A percentile compares a stretch with the other conserved stretches of the same genome.
Conservation (phyloP, 2,329 filamentous ascomycete species). For the Colletotrichum caudatum region DNA sequence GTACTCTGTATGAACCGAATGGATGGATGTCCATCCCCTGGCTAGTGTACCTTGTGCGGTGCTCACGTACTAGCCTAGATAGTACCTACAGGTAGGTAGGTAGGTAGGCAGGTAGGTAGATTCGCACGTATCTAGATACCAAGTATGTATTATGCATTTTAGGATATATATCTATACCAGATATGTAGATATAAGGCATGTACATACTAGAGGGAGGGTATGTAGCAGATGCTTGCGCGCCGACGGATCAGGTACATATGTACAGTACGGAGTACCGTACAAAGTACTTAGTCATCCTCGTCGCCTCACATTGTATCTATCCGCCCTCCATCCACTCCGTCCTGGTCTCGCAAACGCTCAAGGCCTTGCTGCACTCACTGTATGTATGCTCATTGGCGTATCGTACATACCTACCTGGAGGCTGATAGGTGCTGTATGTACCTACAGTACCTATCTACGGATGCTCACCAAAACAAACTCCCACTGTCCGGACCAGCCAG, state of each 20-base stretch:
- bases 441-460: no score
- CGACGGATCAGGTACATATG: background rate
- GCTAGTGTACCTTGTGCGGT: background rate
- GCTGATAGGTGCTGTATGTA: no score
- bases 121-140: no score
- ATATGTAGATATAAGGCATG: no score
- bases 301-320: background rate
- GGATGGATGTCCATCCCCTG: background rate
- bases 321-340: background rate
- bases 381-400: background rate
- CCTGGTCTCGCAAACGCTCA: background rate
- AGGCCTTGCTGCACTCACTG: background rate
- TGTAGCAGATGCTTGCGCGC: background rate
- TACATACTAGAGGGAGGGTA: no score
- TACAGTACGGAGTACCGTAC: no score
- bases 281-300: background rate
- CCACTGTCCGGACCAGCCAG: conserved; percentile 11
- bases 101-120: no score
- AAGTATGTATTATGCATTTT: no score
- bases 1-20: background rate
- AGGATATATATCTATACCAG: no score
- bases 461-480: conserved; percentile 2
- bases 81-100: no score
- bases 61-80: no score
- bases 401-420: background rate